Evolutionary conservation across 1,284 basidiomycete genomes (phyloP).

Genomic region (Microbotryomycetes sp.): DNA sequence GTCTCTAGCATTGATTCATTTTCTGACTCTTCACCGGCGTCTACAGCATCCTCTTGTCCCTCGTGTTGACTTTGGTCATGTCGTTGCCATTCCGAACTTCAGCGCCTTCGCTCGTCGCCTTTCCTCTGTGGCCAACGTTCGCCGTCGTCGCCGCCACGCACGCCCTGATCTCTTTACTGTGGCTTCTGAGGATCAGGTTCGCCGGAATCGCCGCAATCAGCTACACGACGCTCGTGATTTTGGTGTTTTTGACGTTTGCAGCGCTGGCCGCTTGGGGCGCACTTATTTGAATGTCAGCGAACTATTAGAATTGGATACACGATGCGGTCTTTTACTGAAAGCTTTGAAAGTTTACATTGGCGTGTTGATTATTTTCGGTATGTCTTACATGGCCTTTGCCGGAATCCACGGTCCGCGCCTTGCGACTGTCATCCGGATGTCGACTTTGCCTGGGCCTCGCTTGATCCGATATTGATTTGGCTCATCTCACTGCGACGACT

Average conservation of each 20-base stretch:
- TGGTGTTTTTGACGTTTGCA: conserved; percentile 6
- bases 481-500: too few species aligned
- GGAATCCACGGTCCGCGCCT: too few species aligned
- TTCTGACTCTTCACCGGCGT: not conserved
- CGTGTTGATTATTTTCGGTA: too few species aligned
- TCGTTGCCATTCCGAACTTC: conserved; percentile 23
- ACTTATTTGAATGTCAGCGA: not conserved
- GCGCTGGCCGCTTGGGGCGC: conserved; percentile 16
- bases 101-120: conserved; percentile 17
- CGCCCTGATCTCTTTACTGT: conserved; percentile 6
- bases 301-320: too few species aligned
- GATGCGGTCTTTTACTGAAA: too few species aligned
- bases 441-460: too few species aligned
- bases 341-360: too few species aligned
- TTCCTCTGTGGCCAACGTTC: conserved; percentile 12
- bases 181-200: conserved; percentile 4
- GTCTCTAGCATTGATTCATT: not conserved
- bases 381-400: too few species aligned
- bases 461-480: too few species aligned
- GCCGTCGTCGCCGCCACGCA: conserved; percentile 5
- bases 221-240: conserved; percentile 8
- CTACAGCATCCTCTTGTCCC: conserved; percentile 13
- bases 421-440: too few species aligned
- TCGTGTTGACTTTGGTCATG: conserved; percentile 22
- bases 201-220: conserved; percentile 9